phyloP scores from a whole-genome alignment of 192 early-diverging fungal species.

The Linnemannia schmuckeri region DNA sequence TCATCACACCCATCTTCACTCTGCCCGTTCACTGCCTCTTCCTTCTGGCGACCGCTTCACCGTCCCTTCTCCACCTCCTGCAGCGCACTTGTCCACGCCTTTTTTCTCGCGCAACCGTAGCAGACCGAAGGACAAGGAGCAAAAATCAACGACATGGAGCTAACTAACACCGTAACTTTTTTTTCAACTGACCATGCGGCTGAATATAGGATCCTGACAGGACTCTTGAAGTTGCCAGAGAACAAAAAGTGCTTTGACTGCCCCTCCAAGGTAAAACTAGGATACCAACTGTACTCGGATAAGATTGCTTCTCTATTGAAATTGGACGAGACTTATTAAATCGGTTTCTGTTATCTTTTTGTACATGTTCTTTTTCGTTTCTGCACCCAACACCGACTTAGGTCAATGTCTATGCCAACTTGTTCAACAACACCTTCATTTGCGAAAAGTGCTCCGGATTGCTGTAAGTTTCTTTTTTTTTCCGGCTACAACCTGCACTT shows the following conservation, averaged over 20 bases:
- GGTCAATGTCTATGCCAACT: constrained; percentile 69
- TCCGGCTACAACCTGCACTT: too few relatives aligned
- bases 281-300: not conserved
- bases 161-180: not conserved
- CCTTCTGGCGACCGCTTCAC: not conserved
- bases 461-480: constrained; percentile 57
- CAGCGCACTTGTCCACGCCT: not conserved
- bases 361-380: not conserved
- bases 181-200: not conserved
- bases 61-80: not conserved
- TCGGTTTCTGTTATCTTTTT: not conserved
- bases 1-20: not conserved
- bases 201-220: constrained; percentile 43
- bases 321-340: not conserved
- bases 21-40: not conserved
- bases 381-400: constrained; percentile 12
- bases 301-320: not conserved
- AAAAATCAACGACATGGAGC: not conserved
- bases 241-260: constrained; percentile 72
- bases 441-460: constrained; percentile 69
- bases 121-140: not conserved
- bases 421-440: constrained; percentile 66
- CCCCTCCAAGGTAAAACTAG: constrained; percentile 55
- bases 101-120: not conserved
- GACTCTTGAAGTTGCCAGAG: constrained; percentile 57